These are phyloP conservation scores for Salicornia ramosissima DNA, from an alignment of 148 eudicot genomes.

Conservation along the genomic window DNA sequence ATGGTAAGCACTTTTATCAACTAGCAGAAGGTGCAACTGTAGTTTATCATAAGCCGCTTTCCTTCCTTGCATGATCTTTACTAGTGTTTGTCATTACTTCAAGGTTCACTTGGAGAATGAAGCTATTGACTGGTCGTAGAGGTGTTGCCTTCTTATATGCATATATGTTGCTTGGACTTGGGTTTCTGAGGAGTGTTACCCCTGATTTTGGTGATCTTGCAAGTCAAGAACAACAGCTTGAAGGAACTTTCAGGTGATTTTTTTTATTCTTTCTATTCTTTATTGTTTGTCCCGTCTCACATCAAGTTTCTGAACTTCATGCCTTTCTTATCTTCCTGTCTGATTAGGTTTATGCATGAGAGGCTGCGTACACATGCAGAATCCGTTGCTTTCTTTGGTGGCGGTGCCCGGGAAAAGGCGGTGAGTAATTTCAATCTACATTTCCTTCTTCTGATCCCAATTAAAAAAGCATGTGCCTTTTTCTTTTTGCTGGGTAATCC, in stretches of 20 bases:
- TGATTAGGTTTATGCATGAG: constrained; percentile 85
- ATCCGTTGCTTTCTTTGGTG: constrained; percentile 97
- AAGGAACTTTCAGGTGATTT: constrained; percentile 86
- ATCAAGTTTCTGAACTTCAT: constrained; percentile 9
- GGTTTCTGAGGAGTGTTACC: constrained; percentile 79
- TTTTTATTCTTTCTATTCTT: background rate
- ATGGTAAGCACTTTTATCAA: constrained; percentile 48
- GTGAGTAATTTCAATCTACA: constrained; percentile 34
- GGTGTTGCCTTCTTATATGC: constrained; percentile 88
- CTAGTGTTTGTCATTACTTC: constrained; percentile 6
- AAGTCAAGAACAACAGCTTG: constrained; percentile 82
- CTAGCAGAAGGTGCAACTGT: background rate
- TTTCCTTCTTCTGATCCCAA: background rate
- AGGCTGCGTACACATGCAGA: constrained; percentile 98
- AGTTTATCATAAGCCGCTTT: background rate
- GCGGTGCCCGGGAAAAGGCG: constrained; percentile 90
- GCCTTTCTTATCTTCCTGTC: constrained; percentile 15
- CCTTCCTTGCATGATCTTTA: constrained; percentile 18
- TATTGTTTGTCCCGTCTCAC: background rate
- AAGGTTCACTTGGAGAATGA: constrained; percentile 99
- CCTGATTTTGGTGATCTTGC: constrained; percentile 94
- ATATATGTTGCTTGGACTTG: constrained; percentile 93
- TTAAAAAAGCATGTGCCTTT: too few species aligned
- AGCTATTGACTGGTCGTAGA: constrained; percentile 78
- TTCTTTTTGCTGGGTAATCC: background rate